Evolutionary conservation across 352 stramenopile species (phyloP), one percentile per base, ranked within the genome.

Genomic region (Phytophthora fragariaefolia): DNA sequence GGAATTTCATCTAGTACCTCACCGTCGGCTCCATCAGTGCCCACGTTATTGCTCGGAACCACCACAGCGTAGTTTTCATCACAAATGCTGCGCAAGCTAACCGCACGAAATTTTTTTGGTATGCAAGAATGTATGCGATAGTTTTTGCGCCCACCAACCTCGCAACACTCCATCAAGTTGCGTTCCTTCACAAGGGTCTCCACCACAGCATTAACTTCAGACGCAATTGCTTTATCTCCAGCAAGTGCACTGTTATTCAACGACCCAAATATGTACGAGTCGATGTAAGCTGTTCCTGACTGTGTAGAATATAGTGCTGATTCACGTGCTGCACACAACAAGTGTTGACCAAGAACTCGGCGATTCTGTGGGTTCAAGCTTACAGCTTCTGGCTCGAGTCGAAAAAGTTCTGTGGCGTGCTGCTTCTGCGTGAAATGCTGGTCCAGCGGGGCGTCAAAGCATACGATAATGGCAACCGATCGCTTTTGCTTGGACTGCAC

Each of bases 281-380:
- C 87, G 13, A 96, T 77, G 53, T 89, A 83, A 28, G 66, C 46
- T 26, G 82, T 82, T 8, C 80, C 77, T 2, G 80, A 95, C 17
- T 69, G 79, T 0, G 54, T 63, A 27, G 85, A 90, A 43, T 88
- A 96, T 4, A 99, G 74, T 3, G 96, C 83, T 42, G 87, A 92
- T 58, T 99, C 97, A 26, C 92, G 79, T 2, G 92, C 92, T 28
- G 97, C 97, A 58, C 95, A 99, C 30, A 98, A 61, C 27, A 99
- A 66, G 65, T 99, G 97, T 28, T 96, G 90, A 13, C 85, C 73
- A 0, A 99, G 69, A 1, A 99, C 71, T 12, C 90, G 86, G 20
- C 56, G 67, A 77, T 98, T 99, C 49, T 74, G 64, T 2, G 87
- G 67, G 56, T 98, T 96, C 22, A 98, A 66, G 17, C 75, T 86